phyloP scores from a whole-genome alignment of 1,284 basidiomycete species.

The Gymnopus androsaceus region DNA sequence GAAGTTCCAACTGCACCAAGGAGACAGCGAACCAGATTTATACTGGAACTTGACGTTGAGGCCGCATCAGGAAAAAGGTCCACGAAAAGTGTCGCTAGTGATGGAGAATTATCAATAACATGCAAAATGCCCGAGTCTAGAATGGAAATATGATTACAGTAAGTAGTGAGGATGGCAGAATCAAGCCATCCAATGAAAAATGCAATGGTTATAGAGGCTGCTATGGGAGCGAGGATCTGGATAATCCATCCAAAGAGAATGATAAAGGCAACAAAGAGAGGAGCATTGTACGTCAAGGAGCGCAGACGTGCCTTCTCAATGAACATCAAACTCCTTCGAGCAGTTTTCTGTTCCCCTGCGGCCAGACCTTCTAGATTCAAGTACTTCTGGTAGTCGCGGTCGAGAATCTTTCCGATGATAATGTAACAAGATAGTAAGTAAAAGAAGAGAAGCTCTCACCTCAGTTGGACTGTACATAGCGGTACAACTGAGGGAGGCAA shows the following conservation, averaged over 20 bases:
- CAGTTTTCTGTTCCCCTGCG: neutral
- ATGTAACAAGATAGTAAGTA: too few relatives aligned
- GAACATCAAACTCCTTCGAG: neutral
- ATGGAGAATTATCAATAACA: neutral
- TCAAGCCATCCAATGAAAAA: conserved; percentile 11
- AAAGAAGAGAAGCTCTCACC: too few relatives aligned
- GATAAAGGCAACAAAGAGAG: conserved; percentile 1
- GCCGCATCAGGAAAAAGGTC: conserved; percentile 6
- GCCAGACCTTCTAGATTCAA: neutral
- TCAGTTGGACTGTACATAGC: too few relatives aligned
- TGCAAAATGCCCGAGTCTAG: neutral
- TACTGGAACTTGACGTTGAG: neutral
- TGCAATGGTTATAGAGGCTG: neutral
- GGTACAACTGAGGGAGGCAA: too few relatives aligned
- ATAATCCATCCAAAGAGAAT: conserved; percentile 7
- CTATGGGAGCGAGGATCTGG: neutral
- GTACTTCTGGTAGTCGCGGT: conserved; percentile 5
- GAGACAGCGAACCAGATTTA: conserved; percentile 5
- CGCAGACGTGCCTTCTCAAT: conserved; percentile 11
- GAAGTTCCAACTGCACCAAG: conserved; percentile 11
- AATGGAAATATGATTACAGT: neutral
- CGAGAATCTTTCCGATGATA: conserved; percentile 2
- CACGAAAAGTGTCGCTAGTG: conserved; percentile 5
- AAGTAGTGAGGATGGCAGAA: conserved; percentile 1
- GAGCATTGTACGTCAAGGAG: neutral